Percentiles rank a stretch among this genome's conserved stretches.
Evolutionary conservation across 352 stramenopile genomes (phyloP).

Genomic region (Phytophthora rubi): DNA sequence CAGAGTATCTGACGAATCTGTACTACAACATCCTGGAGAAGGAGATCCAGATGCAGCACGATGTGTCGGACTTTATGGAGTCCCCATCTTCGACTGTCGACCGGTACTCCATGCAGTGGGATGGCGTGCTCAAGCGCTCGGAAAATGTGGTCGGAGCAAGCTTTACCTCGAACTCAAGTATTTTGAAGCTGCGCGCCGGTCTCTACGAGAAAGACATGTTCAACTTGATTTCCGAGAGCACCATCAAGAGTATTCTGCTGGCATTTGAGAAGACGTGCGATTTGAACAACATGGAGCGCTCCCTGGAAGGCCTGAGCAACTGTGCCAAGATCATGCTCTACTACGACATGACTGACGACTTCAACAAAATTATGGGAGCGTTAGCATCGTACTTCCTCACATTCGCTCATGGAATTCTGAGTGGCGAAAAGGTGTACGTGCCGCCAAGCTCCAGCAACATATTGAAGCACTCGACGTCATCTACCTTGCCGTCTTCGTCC

Average conservation of each 20-base stretch:
- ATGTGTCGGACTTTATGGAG: constrained; percentile 85
- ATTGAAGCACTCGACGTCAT: constrained; percentile 29
- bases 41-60: constrained; percentile 91
- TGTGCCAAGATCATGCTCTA: constrained; percentile 89
- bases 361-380: constrained; percentile 86
- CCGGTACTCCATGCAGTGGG: constrained; percentile 89
- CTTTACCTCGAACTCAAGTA: constrained; percentile 88
- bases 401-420: constrained; percentile 85
- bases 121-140: constrained; percentile 85
- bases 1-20: constrained; percentile 71
- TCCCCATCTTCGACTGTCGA: constrained; percentile 67
- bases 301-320: constrained; percentile 82
- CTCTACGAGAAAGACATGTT: constrained; percentile 92
- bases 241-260: constrained; percentile 81
- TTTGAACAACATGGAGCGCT: constrained; percentile 83
- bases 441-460: constrained; percentile 45
- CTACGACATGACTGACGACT: constrained; percentile 79
- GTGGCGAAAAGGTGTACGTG: constrained; percentile 84
- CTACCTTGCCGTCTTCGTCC: constrained; percentile 12
- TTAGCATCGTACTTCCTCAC: constrained; percentile 85
- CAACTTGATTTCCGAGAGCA: constrained; percentile 78
- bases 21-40: constrained; percentile 86
- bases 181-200: constrained; percentile 83
- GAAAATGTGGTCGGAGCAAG: constrained; percentile 88
- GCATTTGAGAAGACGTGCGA: constrained; percentile 89